Percentiles rank a stretch among this genome's conserved stretches.
Evolutionary conservation across 2,329 filamentous ascomycete genomes (phyloP).

Genomic region (Penicillium occitanis): DNA sequence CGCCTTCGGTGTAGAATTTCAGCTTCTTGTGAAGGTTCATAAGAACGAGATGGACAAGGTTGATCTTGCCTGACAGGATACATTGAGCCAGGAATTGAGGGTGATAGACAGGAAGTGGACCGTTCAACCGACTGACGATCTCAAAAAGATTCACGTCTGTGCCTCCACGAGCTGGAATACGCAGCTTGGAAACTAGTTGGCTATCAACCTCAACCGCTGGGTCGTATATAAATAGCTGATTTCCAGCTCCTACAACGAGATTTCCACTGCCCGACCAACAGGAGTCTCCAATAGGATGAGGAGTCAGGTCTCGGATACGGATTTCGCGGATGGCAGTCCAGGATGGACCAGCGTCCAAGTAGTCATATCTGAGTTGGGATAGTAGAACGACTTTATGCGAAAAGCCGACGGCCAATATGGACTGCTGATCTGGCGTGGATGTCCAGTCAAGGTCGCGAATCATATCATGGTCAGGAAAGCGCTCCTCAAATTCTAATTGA

Average conservation of each 20-base stretch:
- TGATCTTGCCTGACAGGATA: conserved; percentile 74
- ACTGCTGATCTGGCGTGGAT: conserved; percentile 83
- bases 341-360: conserved; percentile 81
- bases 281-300: conserved; percentile 88
- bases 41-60: conserved; percentile 70
- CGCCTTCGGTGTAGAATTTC: conserved; percentile 80
- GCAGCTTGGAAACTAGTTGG: conserved; percentile 58
- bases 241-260: conserved; percentile 83
- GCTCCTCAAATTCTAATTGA: conserved; percentile 76
- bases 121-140: conserved; percentile 79
- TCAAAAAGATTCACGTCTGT: conserved; percentile 72
- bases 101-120: conserved; percentile 84
- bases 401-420: conserved; percentile 88
- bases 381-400: conserved; percentile 79
- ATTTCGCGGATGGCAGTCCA: conserved; percentile 86
- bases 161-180: conserved; percentile 49
- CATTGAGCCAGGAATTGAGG: conserved; percentile 87
- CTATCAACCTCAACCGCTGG: conserved; percentile 67
- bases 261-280: conserved; percentile 86
- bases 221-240: conserved; percentile 84
- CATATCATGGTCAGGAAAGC: conserved; percentile 68
- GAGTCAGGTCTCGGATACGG: conserved; percentile 74
- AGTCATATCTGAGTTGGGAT: conserved; percentile 87
- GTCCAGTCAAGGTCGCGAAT: conserved; percentile 93
- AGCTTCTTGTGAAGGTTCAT: conserved; percentile 70